Evolutionary conservation across 345 rosid species (phyloP), one percentile per base, ranked within the genome.

Genomic region (Lumnitzera racemosa): DNA sequence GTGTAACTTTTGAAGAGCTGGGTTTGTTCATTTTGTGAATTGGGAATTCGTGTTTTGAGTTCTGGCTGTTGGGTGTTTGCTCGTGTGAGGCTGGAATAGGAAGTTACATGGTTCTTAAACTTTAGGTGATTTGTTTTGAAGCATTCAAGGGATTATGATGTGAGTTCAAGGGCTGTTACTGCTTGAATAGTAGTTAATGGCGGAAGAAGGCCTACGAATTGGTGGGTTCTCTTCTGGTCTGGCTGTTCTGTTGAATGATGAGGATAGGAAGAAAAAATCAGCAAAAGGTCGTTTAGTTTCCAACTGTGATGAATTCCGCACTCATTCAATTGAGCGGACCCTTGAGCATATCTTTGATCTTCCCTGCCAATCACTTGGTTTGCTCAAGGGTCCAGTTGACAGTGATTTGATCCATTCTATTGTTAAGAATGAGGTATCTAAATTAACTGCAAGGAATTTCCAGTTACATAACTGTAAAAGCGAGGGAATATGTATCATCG

Each of bases 141-240:
- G 43, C 9, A 36, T 36, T 36, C 43, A 36, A 36, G 43, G 43
- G 9, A 7, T 36, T 36, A 36, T 36, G 43, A 9, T 36, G 43
- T 36, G 43, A 36, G 43, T 36, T 36, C 43, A 36, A 9, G 11
- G 43, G 7, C 43, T 36, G 43, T 0, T 36, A 36, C 43, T 5
- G 7, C 9, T 36, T 36, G 43, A 5, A 36, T 36, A 5, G 10
- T 36, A 36, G 43, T 36, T 36, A 56, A 94, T 94, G 99, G 96
- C 88, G 58, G 99, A 94, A 76, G 89, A 86, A 20, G 62, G 82
- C 71, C 79, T 66, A 36, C 83, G 89, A 71, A 49, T 72, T 54
- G 78, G 88, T 67, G 84, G 85, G 80, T 67, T 79, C 72, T 72
- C 96, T 68, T 84, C 99, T 75, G 99, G 99, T 52, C 80, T 94